These are phyloP conservation scores for Phytopythium delawarense DNA, from an alignment of 352 stramenopile species.

Conservation along the genomic window DNA sequence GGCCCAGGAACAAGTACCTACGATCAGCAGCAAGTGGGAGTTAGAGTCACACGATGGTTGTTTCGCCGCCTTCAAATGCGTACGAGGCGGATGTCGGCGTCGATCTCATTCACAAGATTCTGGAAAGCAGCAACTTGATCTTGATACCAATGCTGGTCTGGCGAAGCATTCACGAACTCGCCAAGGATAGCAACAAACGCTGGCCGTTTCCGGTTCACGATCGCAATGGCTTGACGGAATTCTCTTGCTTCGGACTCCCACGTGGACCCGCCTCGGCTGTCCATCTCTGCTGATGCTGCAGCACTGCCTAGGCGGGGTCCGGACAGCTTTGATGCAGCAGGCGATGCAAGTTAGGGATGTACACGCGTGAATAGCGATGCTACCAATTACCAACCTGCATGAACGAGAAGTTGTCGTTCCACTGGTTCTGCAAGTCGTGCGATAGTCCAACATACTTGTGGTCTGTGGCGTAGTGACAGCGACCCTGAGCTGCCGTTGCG, in stretches of 20 bases:
- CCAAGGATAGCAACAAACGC: constrained; percentile 70
- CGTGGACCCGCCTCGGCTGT: constrained; percentile 33
- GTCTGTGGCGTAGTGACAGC: constrained; percentile 55
- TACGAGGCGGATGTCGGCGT: constrained; percentile 55
- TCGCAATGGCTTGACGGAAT: constrained; percentile 44
- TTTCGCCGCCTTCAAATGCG: background rate
- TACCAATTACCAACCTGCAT: constrained; percentile 38
- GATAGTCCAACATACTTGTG: constrained; percentile 57
- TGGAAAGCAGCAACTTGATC: constrained; percentile 55
- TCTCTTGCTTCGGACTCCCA: constrained; percentile 35
- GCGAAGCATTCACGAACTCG: constrained; percentile 43
- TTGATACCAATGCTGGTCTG: constrained; percentile 31
- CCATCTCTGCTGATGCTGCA: constrained; percentile 24
- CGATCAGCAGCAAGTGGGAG: background rate
- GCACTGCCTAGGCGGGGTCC: constrained; percentile 39
- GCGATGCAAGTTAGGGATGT: background rate
- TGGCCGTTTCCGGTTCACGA: constrained; percentile 45
- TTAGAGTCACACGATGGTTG: background rate
- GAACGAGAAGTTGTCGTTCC: constrained; percentile 60
- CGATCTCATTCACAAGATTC: constrained; percentile 56
- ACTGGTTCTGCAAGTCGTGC: constrained; percentile 76
- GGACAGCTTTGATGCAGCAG: constrained; percentile 31
- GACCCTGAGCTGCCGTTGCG: constrained; percentile 28
- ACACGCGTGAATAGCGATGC: background rate
- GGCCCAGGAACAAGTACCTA: constrained; percentile 55